A percentile compares a stretch with the other conserved stretches of the same genome.
These are phyloP conservation scores for Pestalotiopsis sp. DNA, from an alignment of 2,329 filamentous ascomycete genomes.

Conservation along the genomic window DNA sequence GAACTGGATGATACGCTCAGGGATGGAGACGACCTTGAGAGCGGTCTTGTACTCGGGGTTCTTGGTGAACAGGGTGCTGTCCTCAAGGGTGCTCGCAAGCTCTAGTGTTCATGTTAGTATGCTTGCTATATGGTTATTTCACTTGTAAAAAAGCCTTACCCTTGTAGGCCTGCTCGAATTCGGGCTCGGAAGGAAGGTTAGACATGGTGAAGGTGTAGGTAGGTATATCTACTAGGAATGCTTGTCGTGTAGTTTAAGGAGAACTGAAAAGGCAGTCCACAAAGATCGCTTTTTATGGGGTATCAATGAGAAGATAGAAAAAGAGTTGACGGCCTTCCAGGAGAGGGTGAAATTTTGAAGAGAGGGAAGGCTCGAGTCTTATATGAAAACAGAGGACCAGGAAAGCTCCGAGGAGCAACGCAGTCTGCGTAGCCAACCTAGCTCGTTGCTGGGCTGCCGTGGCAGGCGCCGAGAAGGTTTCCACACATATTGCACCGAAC, in stretches of 20 bases:
- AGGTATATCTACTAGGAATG: neutral
- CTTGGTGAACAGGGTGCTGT: slow-evolving; percentile 89
- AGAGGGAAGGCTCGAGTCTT: neutral
- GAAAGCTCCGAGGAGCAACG: neutral
- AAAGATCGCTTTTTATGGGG: neutral
- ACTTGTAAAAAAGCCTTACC: slow-evolving; percentile 56
- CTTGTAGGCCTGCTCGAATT: slow-evolving; percentile 98
- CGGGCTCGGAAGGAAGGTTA: slow-evolving; percentile 84
- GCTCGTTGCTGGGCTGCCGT: neutral
- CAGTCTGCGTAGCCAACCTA: neutral
- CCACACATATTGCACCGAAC: neutral
- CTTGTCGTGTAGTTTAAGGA: neutral
- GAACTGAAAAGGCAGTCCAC: neutral
- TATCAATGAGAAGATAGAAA: neutral
- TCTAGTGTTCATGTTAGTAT: slow-evolving; percentile 54
- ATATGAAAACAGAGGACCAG: neutral
- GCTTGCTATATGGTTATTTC: slow-evolving; percentile 16
- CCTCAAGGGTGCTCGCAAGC: slow-evolving; percentile 91
- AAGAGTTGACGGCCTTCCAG: neutral
- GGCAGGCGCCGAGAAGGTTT: neutral
- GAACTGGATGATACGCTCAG: slow-evolving; percentile 97
- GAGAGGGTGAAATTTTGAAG: neutral
- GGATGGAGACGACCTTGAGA: slow-evolving; percentile 83
- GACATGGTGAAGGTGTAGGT: slow-evolving; percentile 60
- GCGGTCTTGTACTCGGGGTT: slow-evolving; percentile 94